Base-by-base conservation (phyloP, 1,284 basidiomycete species). In the Thelephora terrestris region DNA sequence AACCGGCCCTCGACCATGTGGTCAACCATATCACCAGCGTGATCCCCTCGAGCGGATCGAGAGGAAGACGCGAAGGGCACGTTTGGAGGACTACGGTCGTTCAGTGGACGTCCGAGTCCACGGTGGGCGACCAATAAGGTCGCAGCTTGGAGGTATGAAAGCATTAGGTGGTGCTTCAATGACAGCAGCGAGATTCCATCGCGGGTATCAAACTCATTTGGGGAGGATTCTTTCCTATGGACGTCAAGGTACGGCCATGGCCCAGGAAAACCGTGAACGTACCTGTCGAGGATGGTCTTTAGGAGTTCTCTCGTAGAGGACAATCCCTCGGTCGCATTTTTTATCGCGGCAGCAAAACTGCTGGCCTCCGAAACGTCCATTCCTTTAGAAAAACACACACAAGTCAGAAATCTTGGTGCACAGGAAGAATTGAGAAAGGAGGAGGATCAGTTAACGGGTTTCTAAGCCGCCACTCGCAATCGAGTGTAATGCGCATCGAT, bases 111-210 rank as follows among this genome's bases (percentile, higher is more conserved):
- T 0, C 84, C 85, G 2, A 81, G 62, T 2, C 78, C 73, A 32
- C 82, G 79, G 10, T 85, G 78, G 6, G 87, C 74, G 43, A 83
- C 75, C 27, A 94, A 66, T 17, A 97, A 76, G 18, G 83, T 76
- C 38, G 98, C 74, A 16, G 92, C 85, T 49, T 95, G 92, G 7
- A 97, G 71, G 62, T 97, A 97, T 1, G 85, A 85, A 10, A 98
- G 68, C 55, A 97, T 75, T 12, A 89, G 65, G 50, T 94, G 81
- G 55, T 94, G 87, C 65, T 97, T 95, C 49, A 94, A 69, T 3
- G 89, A 86, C 16, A 99, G 74, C 2, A 99, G 73, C 0, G 95
- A 97, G 52, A 98, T 90, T 24, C 95, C 95, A 24, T 87, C 73
- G 51, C 76, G 75, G 27, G 77, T 79, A 55, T 90, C 78, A 21